Conservation (phyloP, 768 basidiomycete genomes). For the Auricularia auricula-judae region DNA sequence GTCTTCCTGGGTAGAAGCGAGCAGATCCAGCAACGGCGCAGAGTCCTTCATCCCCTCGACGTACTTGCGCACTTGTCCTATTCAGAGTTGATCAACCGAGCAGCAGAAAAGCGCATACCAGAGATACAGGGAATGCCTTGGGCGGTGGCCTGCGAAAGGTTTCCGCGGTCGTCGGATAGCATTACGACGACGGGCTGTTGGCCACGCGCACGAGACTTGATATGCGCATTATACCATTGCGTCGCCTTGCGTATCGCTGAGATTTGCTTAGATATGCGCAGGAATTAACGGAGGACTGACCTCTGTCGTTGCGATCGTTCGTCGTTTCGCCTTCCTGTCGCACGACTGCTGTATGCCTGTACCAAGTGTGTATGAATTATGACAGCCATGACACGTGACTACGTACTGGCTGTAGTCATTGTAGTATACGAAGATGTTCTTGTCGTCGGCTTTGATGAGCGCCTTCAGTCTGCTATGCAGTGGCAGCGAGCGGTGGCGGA, state of each 20-base stretch:
- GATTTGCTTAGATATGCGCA: not conserved
- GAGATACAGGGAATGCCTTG: slow-evolving; percentile 52
- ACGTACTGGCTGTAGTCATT: slow-evolving; percentile 77
- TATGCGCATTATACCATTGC: slow-evolving; percentile 75
- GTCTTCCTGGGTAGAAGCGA: slow-evolving; percentile 57
- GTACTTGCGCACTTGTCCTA: slow-evolving; percentile 56
- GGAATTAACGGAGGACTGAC: slow-evolving; percentile 27
- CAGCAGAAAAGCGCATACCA: slow-evolving; percentile 28
- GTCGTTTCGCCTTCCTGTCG: slow-evolving; percentile 71
- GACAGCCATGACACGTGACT: not conserved
- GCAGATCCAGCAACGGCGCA: slow-evolving; percentile 64
- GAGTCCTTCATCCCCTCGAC: slow-evolving; percentile 62
- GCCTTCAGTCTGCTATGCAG: slow-evolving; percentile 87
- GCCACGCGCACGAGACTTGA: slow-evolving; percentile 44
- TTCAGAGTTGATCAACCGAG: not conserved
- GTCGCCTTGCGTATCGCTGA: slow-evolving; percentile 82
- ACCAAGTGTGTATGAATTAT: slow-evolving; percentile 1
- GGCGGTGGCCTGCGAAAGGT: slow-evolving; percentile 61
- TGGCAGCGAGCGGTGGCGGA: slow-evolving; percentile 86
- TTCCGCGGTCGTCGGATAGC: slow-evolving; percentile 82
- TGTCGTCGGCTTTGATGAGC: slow-evolving; percentile 75
- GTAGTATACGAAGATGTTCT: slow-evolving; percentile 75
- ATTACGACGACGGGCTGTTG: slow-evolving; percentile 57
- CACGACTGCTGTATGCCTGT: slow-evolving; percentile 69
- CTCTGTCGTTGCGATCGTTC: slow-evolving; percentile 92